phyloP scores from a whole-genome alignment of 2,329 filamentous ascomycete genomes.

The Bipolaris victoriae region DNA sequence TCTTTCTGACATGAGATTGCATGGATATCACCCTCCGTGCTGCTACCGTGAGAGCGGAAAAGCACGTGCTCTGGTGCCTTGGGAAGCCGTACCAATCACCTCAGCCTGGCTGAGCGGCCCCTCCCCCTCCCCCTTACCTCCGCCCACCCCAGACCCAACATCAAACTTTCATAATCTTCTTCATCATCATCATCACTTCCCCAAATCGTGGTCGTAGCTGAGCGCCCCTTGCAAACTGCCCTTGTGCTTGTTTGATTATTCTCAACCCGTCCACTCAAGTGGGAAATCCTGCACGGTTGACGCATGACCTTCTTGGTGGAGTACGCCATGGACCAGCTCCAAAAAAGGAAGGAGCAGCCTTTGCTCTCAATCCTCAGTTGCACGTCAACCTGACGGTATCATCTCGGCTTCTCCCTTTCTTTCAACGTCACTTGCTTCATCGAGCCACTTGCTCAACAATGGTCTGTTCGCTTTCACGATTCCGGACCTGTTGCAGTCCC shows the following conservation, averaged over 20 bases:
- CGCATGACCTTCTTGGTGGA: constrained; percentile 4
- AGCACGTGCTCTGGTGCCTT: constrained; percentile 9
- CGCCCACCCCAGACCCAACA: constrained; percentile 29
- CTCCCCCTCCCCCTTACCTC: no score
- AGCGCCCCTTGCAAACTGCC: constrained; percentile 1
- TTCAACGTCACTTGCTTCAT: constrained; percentile 11
- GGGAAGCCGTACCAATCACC: constrained; percentile 28
- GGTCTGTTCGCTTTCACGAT: constrained; percentile 38
- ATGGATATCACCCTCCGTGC: constrained; percentile 12
- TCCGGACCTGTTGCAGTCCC: constrained; percentile 21
- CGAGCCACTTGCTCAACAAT: constrained; percentile 21
- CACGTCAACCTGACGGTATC: constrained; percentile 10
- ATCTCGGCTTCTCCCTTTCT: constrained; percentile 1
- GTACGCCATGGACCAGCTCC: constrained; percentile 2
- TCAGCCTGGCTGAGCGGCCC: constrained; percentile 25
- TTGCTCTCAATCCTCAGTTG: not conserved
- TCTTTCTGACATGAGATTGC: constrained; percentile 20
- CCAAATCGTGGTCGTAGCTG: not conserved
- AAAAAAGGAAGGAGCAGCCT: constrained; percentile 12
- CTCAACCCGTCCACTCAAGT: not conserved
- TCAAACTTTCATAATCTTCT: constrained; percentile 11
- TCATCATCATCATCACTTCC: no score
- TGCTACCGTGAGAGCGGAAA: not conserved
- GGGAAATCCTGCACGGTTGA: constrained; percentile 1
- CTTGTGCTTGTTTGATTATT: not conserved